Evolutionary conservation across 345 rosid species (phyloP).

Genomic region (Cardiospermum halicacabum): DNA sequence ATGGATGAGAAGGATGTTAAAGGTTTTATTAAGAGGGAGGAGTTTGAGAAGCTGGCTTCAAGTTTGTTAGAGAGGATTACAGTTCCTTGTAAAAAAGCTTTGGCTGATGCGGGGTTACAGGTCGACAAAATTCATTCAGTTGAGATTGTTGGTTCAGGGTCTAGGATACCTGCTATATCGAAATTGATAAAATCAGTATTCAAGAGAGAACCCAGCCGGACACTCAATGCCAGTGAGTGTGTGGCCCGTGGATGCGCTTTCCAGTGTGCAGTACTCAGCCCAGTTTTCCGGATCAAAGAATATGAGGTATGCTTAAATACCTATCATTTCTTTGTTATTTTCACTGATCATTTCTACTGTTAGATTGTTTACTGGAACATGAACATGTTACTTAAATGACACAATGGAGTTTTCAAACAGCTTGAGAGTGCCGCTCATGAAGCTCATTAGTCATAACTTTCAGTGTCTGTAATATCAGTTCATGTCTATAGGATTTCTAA

Average conservation of each 20-base stretch:
- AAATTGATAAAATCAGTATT: constrained; percentile 42
- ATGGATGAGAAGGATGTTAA: constrained; percentile 67
- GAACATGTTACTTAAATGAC: background rate
- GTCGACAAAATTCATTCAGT: constrained; percentile 42
- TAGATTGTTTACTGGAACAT: background rate
- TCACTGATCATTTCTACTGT: background rate
- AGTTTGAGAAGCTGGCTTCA: constrained; percentile 49
- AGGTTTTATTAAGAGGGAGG: constrained; percentile 56
- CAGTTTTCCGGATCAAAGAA: constrained; percentile 49
- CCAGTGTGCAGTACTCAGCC: constrained; percentile 67
- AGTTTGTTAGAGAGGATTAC: constrained; percentile 35
- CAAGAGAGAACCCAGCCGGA: constrained; percentile 50
- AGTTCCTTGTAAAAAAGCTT: constrained; percentile 43
- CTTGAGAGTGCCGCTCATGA: background rate
- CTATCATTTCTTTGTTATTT: background rate
- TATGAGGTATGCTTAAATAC: constrained; percentile 40
- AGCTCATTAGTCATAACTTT: background rate
- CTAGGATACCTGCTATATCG: constrained; percentile 52
- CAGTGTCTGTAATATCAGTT: background rate
- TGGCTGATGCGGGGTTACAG: constrained; percentile 40
- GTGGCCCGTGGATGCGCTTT: constrained; percentile 66
- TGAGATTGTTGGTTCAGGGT: constrained; percentile 63
- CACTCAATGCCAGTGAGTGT: constrained; percentile 57
- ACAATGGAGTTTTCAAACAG: background rate
- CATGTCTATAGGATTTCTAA: background rate